Percentiles rank a stretch among this genome's conserved stretches.
Evolutionary conservation across 2,329 filamentous ascomycete genomes (phyloP).

Genomic region (Cladosporium sp.): DNA sequence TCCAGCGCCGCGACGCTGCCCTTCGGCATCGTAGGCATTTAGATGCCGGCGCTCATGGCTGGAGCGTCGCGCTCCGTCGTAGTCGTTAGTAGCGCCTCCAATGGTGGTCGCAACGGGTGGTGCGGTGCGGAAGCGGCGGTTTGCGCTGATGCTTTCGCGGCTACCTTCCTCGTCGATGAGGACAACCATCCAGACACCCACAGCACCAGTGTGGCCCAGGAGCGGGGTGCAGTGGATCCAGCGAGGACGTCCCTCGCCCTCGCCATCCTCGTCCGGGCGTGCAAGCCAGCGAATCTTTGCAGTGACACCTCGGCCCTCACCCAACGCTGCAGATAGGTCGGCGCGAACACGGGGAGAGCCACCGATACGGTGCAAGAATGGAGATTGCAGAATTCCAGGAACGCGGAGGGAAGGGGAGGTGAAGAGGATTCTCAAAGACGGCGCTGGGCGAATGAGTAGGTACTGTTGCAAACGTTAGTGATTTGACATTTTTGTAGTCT

Average conservation of each 20-base stretch:
- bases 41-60: constrained; percentile 14
- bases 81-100: constrained; percentile 40
- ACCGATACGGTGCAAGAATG: constrained; percentile 52
- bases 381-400: constrained; percentile 52
- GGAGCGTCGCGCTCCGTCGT: neutral
- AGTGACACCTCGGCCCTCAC: constrained; percentile 69
- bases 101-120: constrained; percentile 40
- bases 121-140: constrained; percentile 38
- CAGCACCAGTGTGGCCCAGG: constrained; percentile 64
- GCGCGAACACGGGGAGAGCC: constrained; percentile 55
- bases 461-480: constrained; percentile 40
- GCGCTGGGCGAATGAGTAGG: constrained; percentile 50
- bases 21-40: constrained; percentile 18
- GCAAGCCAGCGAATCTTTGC: constrained; percentile 73
- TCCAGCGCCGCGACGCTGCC: constrained; percentile 15
- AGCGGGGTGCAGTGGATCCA: constrained; percentile 81
- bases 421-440: constrained; percentile 54
- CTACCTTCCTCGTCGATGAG: constrained; percentile 62
- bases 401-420: constrained; percentile 53
- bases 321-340: constrained; percentile 61
- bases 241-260: constrained; percentile 61
- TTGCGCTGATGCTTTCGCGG: constrained; percentile 25
- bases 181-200: constrained; percentile 79
- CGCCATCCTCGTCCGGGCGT: constrained; percentile 41
- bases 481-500: neutral